Evolutionary conservation across 495 filamentous ascomycete genomes (phyloP).

Genomic region (Friedmanniomyces endolithicus): DNA sequence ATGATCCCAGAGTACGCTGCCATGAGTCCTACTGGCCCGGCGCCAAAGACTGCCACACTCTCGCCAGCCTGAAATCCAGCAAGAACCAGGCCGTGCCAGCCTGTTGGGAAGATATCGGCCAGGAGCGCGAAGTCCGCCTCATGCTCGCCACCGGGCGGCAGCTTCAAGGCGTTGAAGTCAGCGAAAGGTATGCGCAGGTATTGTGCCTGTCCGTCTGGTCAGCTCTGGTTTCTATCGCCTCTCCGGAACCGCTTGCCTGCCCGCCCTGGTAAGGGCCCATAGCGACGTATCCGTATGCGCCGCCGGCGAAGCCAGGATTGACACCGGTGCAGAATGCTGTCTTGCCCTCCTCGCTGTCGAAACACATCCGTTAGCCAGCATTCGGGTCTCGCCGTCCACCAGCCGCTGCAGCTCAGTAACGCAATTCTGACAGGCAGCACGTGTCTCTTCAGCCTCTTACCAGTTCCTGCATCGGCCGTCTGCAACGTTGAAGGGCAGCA

Average conservation of each 20-base stretch:
- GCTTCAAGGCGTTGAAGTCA: slow-evolving; percentile 44
- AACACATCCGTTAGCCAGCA: too few relatives aligned
- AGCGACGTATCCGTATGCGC: slow-evolving; percentile 48
- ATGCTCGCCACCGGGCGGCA: slow-evolving; percentile 27
- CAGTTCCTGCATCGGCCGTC: slow-evolving; percentile 48
- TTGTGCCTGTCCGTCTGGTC: slow-evolving; percentile 28
- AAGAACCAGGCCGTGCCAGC: slow-evolving; percentile 46
- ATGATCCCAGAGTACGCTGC: slow-evolving; percentile 43
- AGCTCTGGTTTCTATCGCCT: too few relatives aligned
- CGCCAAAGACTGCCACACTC: slow-evolving; percentile 40
- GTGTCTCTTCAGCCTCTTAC: slow-evolving; percentile 29
- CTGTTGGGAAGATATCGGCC: slow-evolving; percentile 48
- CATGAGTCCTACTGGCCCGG: slow-evolving; percentile 46
- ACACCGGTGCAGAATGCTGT: slow-evolving; percentile 46
- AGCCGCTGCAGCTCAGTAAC: too few relatives aligned
- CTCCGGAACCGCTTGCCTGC: slow-evolving; percentile 6
- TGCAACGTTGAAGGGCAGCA: slow-evolving; percentile 48
- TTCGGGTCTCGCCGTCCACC: too few relatives aligned
- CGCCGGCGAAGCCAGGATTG: slow-evolving; percentile 47
- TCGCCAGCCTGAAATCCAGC: slow-evolving; percentile 45
- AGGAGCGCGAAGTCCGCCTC: slow-evolving; percentile 29
- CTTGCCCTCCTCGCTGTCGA: slow-evolving; percentile 42
- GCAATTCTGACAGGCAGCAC: too few relatives aligned
- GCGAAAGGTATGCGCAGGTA: slow-evolving; percentile 46
- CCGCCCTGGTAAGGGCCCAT: slow-evolving; percentile 43